Percentiles rank a stretch among this genome's conserved stretches.
These are phyloP conservation scores for Carnegiea gigantea DNA, from an alignment of 179 eudicot species.

Conservation along the genomic window DNA sequence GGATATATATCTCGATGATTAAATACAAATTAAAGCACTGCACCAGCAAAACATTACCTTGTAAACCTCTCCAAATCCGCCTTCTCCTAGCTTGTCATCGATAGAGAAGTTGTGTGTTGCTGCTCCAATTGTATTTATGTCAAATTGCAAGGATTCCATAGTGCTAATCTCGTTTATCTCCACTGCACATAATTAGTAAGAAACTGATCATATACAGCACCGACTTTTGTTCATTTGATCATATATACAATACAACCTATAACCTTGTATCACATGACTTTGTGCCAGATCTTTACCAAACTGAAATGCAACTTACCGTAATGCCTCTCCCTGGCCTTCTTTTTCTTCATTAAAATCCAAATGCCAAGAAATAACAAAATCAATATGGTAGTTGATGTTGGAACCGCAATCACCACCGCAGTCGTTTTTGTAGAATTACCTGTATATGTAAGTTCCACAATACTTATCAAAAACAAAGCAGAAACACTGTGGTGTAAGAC, in stretches of 20 bases:
- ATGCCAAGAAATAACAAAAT: neutral
- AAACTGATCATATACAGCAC: too few relatives aligned
- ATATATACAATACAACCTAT: too few relatives aligned
- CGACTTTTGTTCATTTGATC: neutral
- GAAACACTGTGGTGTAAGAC: too few relatives aligned
- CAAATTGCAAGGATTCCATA: constrained; percentile 27
- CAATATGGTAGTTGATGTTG: neutral
- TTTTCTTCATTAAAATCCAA: neutral
- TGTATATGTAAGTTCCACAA: neutral
- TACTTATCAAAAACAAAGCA: neutral
- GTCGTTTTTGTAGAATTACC: neutral
- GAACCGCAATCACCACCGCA: neutral
- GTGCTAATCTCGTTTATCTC: neutral
- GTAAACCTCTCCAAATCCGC: constrained; percentile 41
- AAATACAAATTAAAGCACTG: too few relatives aligned
- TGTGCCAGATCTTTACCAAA: neutral
- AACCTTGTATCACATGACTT: neutral
- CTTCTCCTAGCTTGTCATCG: constrained; percentile 32
- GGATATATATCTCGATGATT: too few relatives aligned
- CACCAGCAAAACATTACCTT: constrained; percentile 22
- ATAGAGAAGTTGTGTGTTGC: constrained; percentile 33
- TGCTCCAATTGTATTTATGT: constrained; percentile 21
- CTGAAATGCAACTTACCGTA: neutral
- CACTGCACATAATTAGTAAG: neutral
- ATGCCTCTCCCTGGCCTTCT: neutral